Conservation (phyloP, 345 rosid genomes). For the Eucalyptus sideroxylon region DNA sequence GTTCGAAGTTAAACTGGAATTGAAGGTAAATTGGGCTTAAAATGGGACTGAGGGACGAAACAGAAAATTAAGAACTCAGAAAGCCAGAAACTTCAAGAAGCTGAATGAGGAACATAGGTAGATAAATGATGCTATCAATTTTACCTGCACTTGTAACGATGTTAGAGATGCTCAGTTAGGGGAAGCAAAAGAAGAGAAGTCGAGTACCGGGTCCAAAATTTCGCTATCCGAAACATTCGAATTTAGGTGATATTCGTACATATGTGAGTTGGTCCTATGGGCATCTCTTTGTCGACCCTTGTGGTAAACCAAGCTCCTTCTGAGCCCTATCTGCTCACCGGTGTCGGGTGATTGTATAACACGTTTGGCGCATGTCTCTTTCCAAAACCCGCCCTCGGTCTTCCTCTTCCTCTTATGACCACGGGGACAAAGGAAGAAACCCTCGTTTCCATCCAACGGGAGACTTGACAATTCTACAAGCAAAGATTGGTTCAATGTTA, state of each 20-base stretch:
- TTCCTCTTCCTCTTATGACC: background rate
- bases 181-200: background rate
- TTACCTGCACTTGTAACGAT: background rate
- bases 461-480: background rate
- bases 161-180: background rate
- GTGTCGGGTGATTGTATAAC: background rate
- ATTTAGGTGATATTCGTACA: background rate
- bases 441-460: background rate
- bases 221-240: background rate
- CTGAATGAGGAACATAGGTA: background rate
- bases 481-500: background rate
- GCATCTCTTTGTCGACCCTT: too few relatives aligned
- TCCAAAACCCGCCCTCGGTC: background rate
- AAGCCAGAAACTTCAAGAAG: background rate
- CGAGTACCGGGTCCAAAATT: background rate
- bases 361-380: background rate
- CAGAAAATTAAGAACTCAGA: background rate
- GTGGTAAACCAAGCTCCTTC: too few relatives aligned
- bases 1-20: background rate
- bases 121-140: background rate
- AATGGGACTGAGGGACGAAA: background rate
- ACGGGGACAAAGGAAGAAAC: background rate
- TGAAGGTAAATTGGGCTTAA: background rate
- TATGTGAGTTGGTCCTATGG: too few relatives aligned
- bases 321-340: background rate